Base-by-base conservation (phyloP, 768 basidiomycete genomes). In the Boletus pseudopeckii region DNA sequence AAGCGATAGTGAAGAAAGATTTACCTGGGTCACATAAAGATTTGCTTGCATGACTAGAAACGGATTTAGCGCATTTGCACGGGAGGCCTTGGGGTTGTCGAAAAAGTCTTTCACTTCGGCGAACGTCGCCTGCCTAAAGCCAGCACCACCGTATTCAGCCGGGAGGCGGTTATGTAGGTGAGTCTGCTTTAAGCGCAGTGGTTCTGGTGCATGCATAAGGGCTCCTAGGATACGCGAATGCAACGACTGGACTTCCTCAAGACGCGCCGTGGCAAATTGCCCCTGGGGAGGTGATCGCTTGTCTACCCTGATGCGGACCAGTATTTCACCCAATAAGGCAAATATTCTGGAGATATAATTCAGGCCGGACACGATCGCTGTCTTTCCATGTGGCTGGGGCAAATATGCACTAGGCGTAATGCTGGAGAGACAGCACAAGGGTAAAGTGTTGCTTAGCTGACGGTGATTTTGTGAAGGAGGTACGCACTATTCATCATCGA, bases 1-100 rank as follows among this genome's bases (percentile, higher is more conserved):
- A 18, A 36, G 8, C 22, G 11, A 34, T 18, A 30, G n/a, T 14
- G 10, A 28, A 28, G 17, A 10, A 30, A 38, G 3, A 50, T 79
- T 55, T 57, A 88, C 92, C 81, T 94, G 92, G 11, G 92, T 95
- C 61, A 95, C 92, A 62, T 88, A 95, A 39, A 96, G 75, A 64
- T 96, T 96, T 34, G 88, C 89, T 70, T 94, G 92, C 82, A 92
- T 89, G 32, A 96, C 92, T 32, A 94, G 77, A 77, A 88, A 95
- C 18, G 90, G 87, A 67, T 96, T 93, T 49, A 90, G 78, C 0
- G 92, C 92, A 63, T 90, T 89, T 52, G 84, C 90, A 20, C 88
- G 80, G 9, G 84, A 89, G 8, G 90, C 90, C 57, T 92, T 88
- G 13, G 93, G 92, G 62, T 95, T 90, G 59, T 92, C 86, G 67